A percentile compares a stretch with the other conserved stretches of the same genome.
Conservation (phyloP, 202 grass and related monocot genomes). For the Zoysia matrella region DNA sequence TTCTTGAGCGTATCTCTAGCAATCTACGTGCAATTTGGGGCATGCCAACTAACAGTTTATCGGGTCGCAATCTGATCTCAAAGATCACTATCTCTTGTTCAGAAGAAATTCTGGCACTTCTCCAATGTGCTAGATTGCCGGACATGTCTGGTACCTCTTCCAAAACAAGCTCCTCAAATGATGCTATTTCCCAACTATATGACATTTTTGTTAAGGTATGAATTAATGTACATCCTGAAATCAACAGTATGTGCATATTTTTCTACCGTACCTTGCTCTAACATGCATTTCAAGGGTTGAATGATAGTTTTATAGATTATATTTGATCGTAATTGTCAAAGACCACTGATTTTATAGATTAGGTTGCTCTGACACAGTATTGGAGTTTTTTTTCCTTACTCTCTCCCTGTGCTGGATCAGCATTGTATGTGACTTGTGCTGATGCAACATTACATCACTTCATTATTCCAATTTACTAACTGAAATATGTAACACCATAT, state of each 20-base stretch:
- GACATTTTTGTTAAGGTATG: slow-evolving; percentile 71
- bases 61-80: slow-evolving; percentile 55
- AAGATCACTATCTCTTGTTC: slow-evolving; percentile 76
- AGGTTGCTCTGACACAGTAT: too few relatives aligned
- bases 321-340: slow-evolving; percentile 12
- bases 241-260: slow-evolving; percentile 4
- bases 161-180: slow-evolving; percentile 37
- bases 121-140: slow-evolving; percentile 47
- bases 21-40: slow-evolving; percentile 64
- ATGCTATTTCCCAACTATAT: slow-evolving; percentile 57
- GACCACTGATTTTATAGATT: too few relatives aligned
- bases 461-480: background rate
- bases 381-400: background rate
- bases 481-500: slow-evolving; percentile 8
- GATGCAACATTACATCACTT: background rate
- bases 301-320: background rate
- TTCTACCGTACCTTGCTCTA: background rate
- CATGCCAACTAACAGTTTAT: slow-evolving; percentile 49
- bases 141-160: slow-evolving; percentile 55
- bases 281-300: background rate
- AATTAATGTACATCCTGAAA: background rate
- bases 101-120: slow-evolving; percentile 68
- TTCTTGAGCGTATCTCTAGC: slow-evolving; percentile 53
- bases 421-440: too few relatives aligned
- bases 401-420: background rate